phyloP scores from a whole-genome alignment of 306 rosid genomes.

The Lotus japonicus region DNA sequence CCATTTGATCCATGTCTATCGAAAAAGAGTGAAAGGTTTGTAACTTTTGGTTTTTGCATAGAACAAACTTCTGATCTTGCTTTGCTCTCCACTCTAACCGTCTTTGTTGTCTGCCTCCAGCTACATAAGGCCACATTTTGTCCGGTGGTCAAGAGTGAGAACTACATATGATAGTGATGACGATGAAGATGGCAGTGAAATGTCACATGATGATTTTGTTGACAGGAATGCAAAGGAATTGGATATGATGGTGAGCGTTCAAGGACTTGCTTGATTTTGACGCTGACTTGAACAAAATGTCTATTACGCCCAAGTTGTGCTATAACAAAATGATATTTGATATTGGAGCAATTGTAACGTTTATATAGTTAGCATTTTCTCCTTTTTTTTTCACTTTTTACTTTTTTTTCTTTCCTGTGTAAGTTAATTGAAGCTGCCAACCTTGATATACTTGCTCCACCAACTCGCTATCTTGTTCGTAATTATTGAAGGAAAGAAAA shows the following conservation, averaged over 20 bases:
- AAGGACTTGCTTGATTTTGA: conserved; percentile 13
- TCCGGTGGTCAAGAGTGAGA: conserved; percentile 76
- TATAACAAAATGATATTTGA: background rate
- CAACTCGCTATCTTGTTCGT: no score
- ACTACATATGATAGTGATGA: conserved; percentile 40
- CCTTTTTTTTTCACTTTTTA: background rate
- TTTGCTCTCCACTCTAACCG: background rate
- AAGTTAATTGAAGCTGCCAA: no score
- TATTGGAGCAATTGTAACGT: background rate
- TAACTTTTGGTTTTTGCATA: background rate
- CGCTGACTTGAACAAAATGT: conserved; percentile 44
- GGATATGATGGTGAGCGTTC: conserved; percentile 30
- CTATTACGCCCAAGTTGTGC: conserved; percentile 49
- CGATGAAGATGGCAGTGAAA: conserved; percentile 42
- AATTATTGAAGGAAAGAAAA: no score
- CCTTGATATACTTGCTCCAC: no score
- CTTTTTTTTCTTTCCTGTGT: background rate
- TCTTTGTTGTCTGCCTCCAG: no score
- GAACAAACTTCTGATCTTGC: conserved; percentile 9
- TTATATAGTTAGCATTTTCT: background rate
- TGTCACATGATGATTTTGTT: conserved; percentile 20
- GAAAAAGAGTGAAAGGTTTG: conserved; percentile 68
- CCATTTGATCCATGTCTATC: conserved; percentile 88
- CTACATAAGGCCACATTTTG: conserved; percentile 51
- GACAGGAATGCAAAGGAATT: conserved; percentile 19